These are phyloP conservation scores for Mucor ambiguus DNA, from an alignment of 371 early-diverging fungal genomes.

Conservation along the genomic window DNA sequence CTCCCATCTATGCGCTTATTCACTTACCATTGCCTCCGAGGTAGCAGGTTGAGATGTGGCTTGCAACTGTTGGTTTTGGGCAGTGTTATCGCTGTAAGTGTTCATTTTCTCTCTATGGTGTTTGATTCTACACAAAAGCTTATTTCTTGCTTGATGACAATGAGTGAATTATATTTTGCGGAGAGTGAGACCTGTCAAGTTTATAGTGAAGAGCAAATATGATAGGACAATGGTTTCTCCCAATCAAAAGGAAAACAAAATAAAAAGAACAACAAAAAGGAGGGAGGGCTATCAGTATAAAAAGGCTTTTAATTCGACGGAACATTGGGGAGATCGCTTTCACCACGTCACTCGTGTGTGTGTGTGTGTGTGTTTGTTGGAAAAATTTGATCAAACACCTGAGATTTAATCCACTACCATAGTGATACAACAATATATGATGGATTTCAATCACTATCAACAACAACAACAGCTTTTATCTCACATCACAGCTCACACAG, in stretches of 20 bases:
- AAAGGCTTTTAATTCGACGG: conserved; percentile 9
- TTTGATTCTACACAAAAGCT: conserved; percentile 1
- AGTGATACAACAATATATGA: neutral
- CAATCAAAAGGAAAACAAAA: conserved; percentile 28
- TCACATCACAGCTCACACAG: neutral
- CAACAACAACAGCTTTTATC: neutral
- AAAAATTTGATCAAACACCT: neutral
- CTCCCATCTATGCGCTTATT: neutral
- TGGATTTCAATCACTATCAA: neutral
- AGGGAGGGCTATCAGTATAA: conserved; percentile 1
- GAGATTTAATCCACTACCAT: neutral
- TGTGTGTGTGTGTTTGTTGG: neutral
- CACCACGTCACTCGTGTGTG: neutral
- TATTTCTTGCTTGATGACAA: conserved; percentile 2
- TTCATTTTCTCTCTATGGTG: conserved; percentile 9
- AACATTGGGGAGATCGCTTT: neutral
- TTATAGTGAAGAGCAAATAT: conserved; percentile 16
- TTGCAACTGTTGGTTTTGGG: conserved; percentile 17
- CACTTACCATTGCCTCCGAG: conserved; percentile 16
- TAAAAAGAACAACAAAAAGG: conserved; percentile 14
- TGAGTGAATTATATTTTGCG: conserved; percentile 12
- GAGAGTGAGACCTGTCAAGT: conserved; percentile 29
- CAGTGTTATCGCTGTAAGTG: conserved; percentile 9
- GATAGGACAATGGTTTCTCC: conserved; percentile 30
- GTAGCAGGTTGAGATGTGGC: conserved; percentile 15